Evolutionary conservation across 306 rosid species (phyloP).

Genomic region (Trifolium fragiferum): DNA sequence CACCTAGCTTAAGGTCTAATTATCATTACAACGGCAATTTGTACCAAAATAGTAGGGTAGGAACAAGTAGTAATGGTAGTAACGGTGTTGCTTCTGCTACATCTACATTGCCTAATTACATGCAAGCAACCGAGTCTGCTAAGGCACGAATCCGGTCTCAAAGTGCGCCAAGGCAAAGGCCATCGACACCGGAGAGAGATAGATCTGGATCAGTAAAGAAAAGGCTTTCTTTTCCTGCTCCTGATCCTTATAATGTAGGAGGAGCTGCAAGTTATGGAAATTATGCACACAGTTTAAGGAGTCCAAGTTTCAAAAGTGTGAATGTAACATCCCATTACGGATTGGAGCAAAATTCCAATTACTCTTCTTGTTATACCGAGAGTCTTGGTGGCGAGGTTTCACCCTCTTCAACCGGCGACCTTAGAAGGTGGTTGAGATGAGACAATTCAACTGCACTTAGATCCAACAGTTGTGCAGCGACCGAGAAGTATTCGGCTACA

Average conservation of each 20-base stretch:
- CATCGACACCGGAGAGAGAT: constrained; percentile 85
- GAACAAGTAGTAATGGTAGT: constrained; percentile 50
- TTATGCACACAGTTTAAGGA: constrained; percentile 73
- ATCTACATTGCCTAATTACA: constrained; percentile 81
- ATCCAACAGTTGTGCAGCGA: background rate
- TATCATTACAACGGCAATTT: constrained; percentile 65
- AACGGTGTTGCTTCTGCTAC: constrained; percentile 18
- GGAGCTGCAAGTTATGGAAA: constrained; percentile 56
- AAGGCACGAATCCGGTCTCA: constrained; percentile 89
- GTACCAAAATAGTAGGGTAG: constrained; percentile 56
- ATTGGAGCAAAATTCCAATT: constrained; percentile 86
- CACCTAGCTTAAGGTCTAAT: constrained; percentile 88
- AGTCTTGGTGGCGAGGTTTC: constrained; percentile 87
- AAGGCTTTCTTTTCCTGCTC: constrained; percentile 85
- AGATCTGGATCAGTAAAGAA: constrained; percentile 83
- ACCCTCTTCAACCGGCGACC: constrained; percentile 86
- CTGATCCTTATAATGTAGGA: constrained; percentile 66
- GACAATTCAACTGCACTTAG: background rate
- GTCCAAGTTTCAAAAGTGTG: constrained; percentile 92
- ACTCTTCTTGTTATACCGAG: constrained; percentile 92
- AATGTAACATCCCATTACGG: constrained; percentile 59
- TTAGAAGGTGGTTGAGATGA: constrained; percentile 86
- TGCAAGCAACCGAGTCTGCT: constrained; percentile 97
- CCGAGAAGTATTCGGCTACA: background rate
- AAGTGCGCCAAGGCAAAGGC: constrained; percentile 95